These are phyloP conservation scores for Kodamaea suecica DNA, from an alignment of 1,139 yeast genomes.

Conservation along the genomic window DNA sequence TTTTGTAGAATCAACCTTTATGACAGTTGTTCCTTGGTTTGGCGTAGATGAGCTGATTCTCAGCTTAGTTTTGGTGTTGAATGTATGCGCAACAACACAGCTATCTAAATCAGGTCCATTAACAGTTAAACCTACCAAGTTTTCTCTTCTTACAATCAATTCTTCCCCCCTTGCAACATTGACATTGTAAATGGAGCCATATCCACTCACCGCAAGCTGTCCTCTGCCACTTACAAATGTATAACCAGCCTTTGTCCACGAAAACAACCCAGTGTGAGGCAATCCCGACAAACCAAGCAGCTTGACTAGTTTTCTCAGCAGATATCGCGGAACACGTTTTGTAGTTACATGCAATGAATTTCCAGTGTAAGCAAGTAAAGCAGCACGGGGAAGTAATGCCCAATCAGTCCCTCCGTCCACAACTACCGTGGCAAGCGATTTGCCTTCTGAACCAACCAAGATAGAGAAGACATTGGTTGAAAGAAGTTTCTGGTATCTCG, in stretches of 20 bases:
- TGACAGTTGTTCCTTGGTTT: slow-evolving; percentile 1
- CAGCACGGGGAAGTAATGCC: slow-evolving; percentile 49
- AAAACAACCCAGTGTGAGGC: slow-evolving; percentile 35
- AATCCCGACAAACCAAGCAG: slow-evolving; percentile 19
- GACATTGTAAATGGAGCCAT: slow-evolving; percentile 53
- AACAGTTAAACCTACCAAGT: slow-evolving; percentile 51
- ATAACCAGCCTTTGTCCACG: slow-evolving; percentile 38
- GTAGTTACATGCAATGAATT: slow-evolving; percentile 41
- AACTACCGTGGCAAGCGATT: slow-evolving; percentile 40
- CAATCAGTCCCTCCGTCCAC: slow-evolving; percentile 61
- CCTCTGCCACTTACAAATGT: slow-evolving; percentile 58
- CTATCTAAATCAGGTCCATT: slow-evolving; percentile 32
- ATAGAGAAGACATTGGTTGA: slow-evolving; percentile 48
- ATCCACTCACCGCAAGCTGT: slow-evolving; percentile 52
- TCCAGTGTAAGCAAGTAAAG: slow-evolving; percentile 53
- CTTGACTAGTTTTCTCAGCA: slow-evolving; percentile 35
- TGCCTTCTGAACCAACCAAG: slow-evolving; percentile 31
- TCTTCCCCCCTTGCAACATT: slow-evolving; percentile 47
- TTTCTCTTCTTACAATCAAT: slow-evolving; percentile 43
- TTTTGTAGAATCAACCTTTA: background rate
- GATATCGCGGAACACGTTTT: slow-evolving; percentile 36
- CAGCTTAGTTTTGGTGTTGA: background rate
- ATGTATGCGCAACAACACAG: background rate
- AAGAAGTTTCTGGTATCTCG: slow-evolving; percentile 44
- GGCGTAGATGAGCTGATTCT: slow-evolving; percentile 1